phyloP scores from a whole-genome alignment of 1,139 yeast species.

The Sugiyamaella castrensis region DNA sequence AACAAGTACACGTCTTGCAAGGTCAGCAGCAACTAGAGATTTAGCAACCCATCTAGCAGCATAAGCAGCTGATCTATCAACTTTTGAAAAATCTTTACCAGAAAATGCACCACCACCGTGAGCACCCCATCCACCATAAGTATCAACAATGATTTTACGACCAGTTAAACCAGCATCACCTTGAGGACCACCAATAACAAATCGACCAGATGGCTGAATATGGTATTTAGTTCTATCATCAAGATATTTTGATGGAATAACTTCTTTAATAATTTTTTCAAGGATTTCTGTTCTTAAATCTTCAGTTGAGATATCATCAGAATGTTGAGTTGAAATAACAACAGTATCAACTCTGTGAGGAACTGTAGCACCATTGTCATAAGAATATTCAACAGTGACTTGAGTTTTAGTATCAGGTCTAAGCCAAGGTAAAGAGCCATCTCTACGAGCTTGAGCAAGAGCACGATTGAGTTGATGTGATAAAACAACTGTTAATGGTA shows the following conservation, averaged over 20 bases:
- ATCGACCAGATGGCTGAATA: slow-evolving; percentile 99
- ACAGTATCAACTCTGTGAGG: slow-evolving; percentile 97
- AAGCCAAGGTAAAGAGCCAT: slow-evolving; percentile 90
- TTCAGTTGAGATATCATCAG: slow-evolving; percentile 91
- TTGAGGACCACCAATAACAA: slow-evolving; percentile 99
- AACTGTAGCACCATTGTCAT: slow-evolving; percentile 91
- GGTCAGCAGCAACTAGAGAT: slow-evolving; percentile 89
- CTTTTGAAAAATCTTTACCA: slow-evolving; percentile 99
- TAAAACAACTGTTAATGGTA: slow-evolving; percentile 91
- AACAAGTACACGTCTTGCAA: slow-evolving; percentile 96
- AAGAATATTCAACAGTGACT: slow-evolving; percentile 94
- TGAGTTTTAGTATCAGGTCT: slow-evolving; percentile 99
- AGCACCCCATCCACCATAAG: slow-evolving; percentile 99
- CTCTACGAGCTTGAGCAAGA: slow-evolving; percentile 95
- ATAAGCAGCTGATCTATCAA: slow-evolving; percentile 99
- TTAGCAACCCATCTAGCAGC: slow-evolving; percentile 99
- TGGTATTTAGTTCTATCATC: slow-evolving; percentile 96
- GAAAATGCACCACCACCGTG: slow-evolving; percentile 99
- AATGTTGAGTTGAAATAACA: slow-evolving; percentile 96
- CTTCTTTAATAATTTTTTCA: slow-evolving; percentile 82
- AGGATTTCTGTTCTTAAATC: slow-evolving; percentile 77
- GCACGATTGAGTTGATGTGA: slow-evolving; percentile 97
- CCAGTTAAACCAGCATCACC: slow-evolving; percentile 99
- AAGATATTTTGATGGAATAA: slow-evolving; percentile 83
- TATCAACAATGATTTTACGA: slow-evolving; percentile 98